These are phyloP conservation scores for Aspergillus tanneri DNA, from an alignment of 2,329 filamentous ascomycete genomes.

Conservation along the genomic window DNA sequence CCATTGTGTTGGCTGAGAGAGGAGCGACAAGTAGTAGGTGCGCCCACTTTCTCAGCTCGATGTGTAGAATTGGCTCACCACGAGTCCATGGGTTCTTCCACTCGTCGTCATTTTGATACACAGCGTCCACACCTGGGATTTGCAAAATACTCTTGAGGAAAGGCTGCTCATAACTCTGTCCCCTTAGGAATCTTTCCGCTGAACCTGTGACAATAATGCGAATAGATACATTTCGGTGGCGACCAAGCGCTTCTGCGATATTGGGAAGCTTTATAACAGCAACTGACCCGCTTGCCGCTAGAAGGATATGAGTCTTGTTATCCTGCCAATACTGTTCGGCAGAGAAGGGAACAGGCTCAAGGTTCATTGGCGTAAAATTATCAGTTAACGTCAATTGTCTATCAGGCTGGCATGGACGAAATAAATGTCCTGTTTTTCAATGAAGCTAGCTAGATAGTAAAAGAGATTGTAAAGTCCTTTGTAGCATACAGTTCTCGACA, in stretches of 20 bases:
- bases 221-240: slow-evolving; percentile 63
- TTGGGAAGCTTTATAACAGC: slow-evolving; percentile 80
- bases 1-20: slow-evolving; percentile 78
- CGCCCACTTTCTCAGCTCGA: slow-evolving; percentile 81
- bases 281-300: slow-evolving; percentile 71
- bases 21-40: slow-evolving; percentile 78
- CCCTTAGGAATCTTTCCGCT: slow-evolving; percentile 71
- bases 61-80: slow-evolving; percentile 80
- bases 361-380: not conserved
- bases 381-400: not conserved
- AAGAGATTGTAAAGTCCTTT: too few species aligned
- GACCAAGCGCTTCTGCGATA: slow-evolving; percentile 56
- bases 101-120: slow-evolving; percentile 84
- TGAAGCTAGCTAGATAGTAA: too few species aligned
- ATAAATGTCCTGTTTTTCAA: too few species aligned
- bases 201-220: slow-evolving; percentile 77
- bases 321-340: slow-evolving; percentile 16
- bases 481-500: too few species aligned
- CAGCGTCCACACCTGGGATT: slow-evolving; percentile 71
- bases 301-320: slow-evolving; percentile 42
- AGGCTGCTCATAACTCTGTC: slow-evolving; percentile 76
- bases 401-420: not conserved
- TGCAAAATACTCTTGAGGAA: slow-evolving; percentile 57
- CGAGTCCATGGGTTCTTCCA: slow-evolving; percentile 77
- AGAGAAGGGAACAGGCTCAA: not conserved